A percentile compares a stretch with the other conserved stretches of the same genome.
These are phyloP conservation scores for Trichosporon faecale DNA, from an alignment of 1,284 basidiomycete genomes.

Conservation along the genomic window DNA sequence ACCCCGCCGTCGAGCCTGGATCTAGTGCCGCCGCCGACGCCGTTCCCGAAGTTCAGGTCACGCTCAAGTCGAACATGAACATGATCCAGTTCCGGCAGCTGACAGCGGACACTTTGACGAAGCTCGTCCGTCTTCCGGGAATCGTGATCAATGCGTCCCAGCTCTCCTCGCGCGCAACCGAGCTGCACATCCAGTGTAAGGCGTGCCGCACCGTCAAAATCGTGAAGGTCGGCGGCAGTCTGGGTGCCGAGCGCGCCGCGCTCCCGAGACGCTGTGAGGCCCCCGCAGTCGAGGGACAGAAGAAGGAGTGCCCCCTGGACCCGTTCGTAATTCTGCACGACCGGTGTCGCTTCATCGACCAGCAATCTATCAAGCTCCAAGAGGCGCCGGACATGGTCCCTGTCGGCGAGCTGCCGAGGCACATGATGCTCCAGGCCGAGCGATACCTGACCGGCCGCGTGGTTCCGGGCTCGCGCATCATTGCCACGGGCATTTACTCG, in stretches of 20 bases:
- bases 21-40: conserved; percentile 52
- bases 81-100: conserved; percentile 91
- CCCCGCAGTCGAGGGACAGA: conserved; percentile 67
- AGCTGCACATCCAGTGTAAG: conserved; percentile 88
- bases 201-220: conserved; percentile 80
- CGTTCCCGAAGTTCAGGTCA: conserved; percentile 84
- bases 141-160: conserved; percentile 98
- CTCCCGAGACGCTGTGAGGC: conserved; percentile 82
- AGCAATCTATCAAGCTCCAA: conserved; percentile 94
- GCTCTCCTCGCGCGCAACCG: conserved; percentile 86
- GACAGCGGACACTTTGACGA: conserved; percentile 91
- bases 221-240: conserved; percentile 73
- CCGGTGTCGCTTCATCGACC: conserved; percentile 90
- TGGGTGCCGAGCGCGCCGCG: conserved; percentile 78
- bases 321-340: conserved; percentile 96
- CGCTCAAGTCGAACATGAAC: conserved; percentile 81
- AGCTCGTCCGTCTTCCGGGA: conserved; percentile 92
- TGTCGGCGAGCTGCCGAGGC: conserved; percentile 93
- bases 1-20: conserved; percentile 59
- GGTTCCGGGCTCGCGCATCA: conserved; percentile 88
- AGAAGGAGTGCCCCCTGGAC: conserved; percentile 91
- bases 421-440: conserved; percentile 91
- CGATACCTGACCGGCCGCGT: conserved; percentile 84
- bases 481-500: conserved; percentile 95
- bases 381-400: conserved; percentile 99